Conservation (phyloP, 495 filamentous ascomycete genomes). For the Talaromyces thailandensis region DNA sequence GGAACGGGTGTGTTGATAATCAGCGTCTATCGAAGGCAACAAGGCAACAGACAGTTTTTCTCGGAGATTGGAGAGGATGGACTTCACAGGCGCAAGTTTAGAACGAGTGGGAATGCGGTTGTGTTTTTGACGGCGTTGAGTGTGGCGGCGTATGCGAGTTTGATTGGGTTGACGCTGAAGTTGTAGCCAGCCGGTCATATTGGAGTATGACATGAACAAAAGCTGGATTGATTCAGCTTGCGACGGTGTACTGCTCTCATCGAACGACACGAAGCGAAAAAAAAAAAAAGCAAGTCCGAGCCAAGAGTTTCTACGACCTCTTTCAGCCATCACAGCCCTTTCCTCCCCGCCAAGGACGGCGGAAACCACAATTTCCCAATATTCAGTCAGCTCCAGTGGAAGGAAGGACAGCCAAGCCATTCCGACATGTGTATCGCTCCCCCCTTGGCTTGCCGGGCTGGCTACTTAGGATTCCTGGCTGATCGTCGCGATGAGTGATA, state of each 20-base stretch:
- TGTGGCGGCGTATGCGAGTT: conserved; percentile 67
- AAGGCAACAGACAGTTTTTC: conserved; percentile 93
- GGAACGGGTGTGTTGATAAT: conserved; percentile 76
- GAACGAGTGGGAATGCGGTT: conserved; percentile 74
- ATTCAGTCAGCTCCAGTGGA: neutral
- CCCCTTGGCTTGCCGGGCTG: neutral
- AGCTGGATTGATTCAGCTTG: neutral
- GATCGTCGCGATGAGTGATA: neutral
- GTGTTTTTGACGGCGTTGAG: conserved; percentile 76
- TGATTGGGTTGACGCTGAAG: conserved; percentile 66
- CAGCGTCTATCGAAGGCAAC: conserved; percentile 70
- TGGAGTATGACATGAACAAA: neutral
- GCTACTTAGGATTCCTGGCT: neutral
- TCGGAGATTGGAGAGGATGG: conserved; percentile 62
- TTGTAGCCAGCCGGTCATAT: conserved; percentile 23
- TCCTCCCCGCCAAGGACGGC: conserved; percentile 5
- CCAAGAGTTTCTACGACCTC: neutral
- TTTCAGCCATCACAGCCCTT: conserved; percentile 4
- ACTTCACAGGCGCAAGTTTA: conserved; percentile 64
- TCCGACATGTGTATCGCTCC: neutral
- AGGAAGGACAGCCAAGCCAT: conserved; percentile 2
- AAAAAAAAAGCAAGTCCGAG: neutral
- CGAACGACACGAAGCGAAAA: neutral
- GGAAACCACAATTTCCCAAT: neutral
- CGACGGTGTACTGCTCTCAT: neutral